Conservation (phyloP, 116 monocot genomes). For the Iris pallida region DNA sequence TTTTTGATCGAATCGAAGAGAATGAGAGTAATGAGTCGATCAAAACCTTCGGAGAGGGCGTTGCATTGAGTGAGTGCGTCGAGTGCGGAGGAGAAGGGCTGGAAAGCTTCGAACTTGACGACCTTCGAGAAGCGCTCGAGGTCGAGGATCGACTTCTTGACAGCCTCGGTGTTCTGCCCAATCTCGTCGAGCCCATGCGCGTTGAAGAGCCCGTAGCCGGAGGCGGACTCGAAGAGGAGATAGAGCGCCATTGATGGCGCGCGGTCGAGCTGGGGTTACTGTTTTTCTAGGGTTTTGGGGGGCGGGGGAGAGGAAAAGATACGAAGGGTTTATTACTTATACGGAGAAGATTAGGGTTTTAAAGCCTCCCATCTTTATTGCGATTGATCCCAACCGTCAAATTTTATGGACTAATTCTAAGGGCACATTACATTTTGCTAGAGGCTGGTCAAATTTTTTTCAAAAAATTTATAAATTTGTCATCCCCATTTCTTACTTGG, state of each 20-base stretch:
- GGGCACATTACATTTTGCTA: no score
- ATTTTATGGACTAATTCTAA: no score
- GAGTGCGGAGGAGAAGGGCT: conserved; percentile 73
- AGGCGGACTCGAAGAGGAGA: conserved; percentile 71
- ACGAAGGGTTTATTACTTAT: conserved; percentile 17
- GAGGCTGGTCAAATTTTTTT: no score
- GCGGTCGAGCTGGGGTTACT: neutral
- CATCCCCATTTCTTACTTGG: no score
- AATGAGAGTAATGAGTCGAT: no score
- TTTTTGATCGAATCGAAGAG: no score
- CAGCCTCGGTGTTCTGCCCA: conserved; percentile 67
- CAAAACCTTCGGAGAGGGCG: conserved; percentile 77
- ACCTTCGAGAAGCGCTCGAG: conserved; percentile 77
- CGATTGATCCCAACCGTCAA: no score
- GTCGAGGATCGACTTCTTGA: conserved; percentile 59
- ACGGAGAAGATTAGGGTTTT: conserved; percentile 13
- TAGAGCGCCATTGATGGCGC: conserved; percentile 54
- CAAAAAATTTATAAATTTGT: no score
- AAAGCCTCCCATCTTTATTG: neutral
- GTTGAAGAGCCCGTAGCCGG: conserved; percentile 74
- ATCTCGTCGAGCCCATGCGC: conserved; percentile 89
- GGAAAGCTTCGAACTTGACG: conserved; percentile 66
- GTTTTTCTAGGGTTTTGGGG: neutral
- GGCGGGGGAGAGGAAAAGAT: neutral
- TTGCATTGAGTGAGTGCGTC: conserved; percentile 93